Conservation (phyloP, 176 grass and related monocot genomes). For the Lolium multiflorum region DNA sequence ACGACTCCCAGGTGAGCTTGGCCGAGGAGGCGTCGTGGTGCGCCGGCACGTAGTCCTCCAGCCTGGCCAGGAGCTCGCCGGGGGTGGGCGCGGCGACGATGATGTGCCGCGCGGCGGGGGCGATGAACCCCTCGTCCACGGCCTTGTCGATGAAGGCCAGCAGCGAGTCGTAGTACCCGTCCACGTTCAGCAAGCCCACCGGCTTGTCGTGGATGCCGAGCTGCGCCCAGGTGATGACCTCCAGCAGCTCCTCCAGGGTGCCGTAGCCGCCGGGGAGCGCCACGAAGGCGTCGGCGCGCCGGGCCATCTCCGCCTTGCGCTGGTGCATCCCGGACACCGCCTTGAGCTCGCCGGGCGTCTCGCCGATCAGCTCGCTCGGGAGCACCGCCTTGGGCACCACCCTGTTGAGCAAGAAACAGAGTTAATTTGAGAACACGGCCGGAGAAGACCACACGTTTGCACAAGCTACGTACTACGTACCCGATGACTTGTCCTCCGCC, state of each 20-base stretch:
- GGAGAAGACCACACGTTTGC: too few species aligned
- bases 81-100: slow-evolving; percentile 37
- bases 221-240: slow-evolving; percentile 70
- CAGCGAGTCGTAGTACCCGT: slow-evolving; percentile 75
- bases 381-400: slow-evolving; percentile 61
- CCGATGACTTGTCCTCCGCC: slow-evolving; percentile 66
- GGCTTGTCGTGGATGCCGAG: slow-evolving; percentile 72
- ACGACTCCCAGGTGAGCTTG: slow-evolving; percentile 27
- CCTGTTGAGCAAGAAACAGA: slow-evolving; percentile 34
- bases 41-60: slow-evolving; percentile 8
- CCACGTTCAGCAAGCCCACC: slow-evolving; percentile 71
- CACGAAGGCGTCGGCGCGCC: slow-evolving; percentile 67
- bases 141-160: slow-evolving; percentile 65
- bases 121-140: slow-evolving; percentile 66
- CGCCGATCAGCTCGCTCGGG: slow-evolving; percentile 71
- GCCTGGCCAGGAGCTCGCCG: slow-evolving; percentile 36
- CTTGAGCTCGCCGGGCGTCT: slow-evolving; percentile 62
- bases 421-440: neutral
- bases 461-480: neutral
- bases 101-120: slow-evolving; percentile 46
- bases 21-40: neutral
- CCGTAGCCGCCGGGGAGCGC: slow-evolving; percentile 62
- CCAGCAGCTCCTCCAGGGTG: slow-evolving; percentile 67
- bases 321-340: slow-evolving; percentile 72
- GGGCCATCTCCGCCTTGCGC: slow-evolving; percentile 79